Percentiles rank a stretch among this genome's conserved stretches.
Evolutionary conservation across 176 grass and related monocot species (phyloP).

Genomic region (Ananas comosus): DNA sequence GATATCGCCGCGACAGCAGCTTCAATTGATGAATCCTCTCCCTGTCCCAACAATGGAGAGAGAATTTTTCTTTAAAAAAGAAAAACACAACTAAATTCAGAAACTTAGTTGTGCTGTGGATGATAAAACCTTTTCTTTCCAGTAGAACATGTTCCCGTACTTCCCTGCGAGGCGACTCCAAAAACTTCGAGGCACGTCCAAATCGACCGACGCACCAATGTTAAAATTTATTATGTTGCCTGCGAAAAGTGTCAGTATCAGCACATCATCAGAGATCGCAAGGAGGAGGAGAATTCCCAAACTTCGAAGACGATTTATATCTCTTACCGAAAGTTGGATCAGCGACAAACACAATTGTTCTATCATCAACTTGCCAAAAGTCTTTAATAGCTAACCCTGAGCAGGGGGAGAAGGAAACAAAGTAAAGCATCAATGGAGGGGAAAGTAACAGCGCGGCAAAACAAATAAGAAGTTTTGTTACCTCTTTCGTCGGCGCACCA

Average conservation of each 20-base stretch:
- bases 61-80: background rate
- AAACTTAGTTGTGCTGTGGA: background rate
- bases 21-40: slow-evolving; percentile 93
- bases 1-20: slow-evolving; percentile 82
- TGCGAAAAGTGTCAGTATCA: slow-evolving; percentile 17
- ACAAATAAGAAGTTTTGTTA: background rate
- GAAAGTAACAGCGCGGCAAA: slow-evolving; percentile 5
- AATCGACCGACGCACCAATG: slow-evolving; percentile 73
- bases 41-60: slow-evolving; percentile 27
- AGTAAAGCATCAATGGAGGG: background rate
- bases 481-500: background rate
- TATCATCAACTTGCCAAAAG: slow-evolving; percentile 93
- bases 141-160: slow-evolving; percentile 95
- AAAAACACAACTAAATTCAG: background rate
- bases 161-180: slow-evolving; percentile 86
- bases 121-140: slow-evolving; percentile 89
- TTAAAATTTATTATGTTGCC: slow-evolving; percentile 96
- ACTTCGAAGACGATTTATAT: background rate
- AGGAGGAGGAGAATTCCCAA: background rate
- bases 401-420: slow-evolving; percentile 2
- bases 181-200: slow-evolving; percentile 74
- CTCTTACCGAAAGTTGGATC: slow-evolving; percentile 86
- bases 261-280: slow-evolving; percentile 9
- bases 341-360: slow-evolving; percentile 75
- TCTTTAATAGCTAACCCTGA: slow-evolving; percentile 90